Conservation (phyloP, 495 filamentous ascomycete genomes). For the Talaromyces thailandensis region DNA sequence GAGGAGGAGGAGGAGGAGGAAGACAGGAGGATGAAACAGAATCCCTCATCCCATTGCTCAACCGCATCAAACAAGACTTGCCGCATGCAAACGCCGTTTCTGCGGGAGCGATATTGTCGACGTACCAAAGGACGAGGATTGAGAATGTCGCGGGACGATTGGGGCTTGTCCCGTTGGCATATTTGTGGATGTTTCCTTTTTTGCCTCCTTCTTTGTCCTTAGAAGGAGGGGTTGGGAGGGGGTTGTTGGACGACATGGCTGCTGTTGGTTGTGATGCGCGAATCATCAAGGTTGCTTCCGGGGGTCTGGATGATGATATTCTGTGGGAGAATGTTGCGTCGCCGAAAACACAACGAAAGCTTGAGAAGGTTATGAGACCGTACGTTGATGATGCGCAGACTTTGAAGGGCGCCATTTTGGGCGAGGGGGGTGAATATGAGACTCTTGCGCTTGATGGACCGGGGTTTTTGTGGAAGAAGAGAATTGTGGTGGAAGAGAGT, state of each 20-base stretch:
- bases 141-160: constrained; percentile 78
- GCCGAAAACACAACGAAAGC: constrained; percentile 41
- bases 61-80: constrained; percentile 48
- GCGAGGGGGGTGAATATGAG: constrained; percentile 96
- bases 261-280: constrained; percentile 66
- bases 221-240: constrained; percentile 14
- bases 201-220: constrained; percentile 38
- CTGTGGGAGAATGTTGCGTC: constrained; percentile 71
- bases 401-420: constrained; percentile 58
- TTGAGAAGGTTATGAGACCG: constrained; percentile 55
- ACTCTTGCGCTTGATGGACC: constrained; percentile 83
- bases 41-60: constrained; percentile 65
- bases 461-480: constrained; percentile 54
- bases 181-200: constrained; percentile 83
- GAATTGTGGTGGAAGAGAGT: constrained; percentile 52
- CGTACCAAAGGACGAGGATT: constrained; percentile 89
- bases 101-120: constrained; percentile 85
- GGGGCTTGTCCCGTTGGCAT: constrained; percentile 70
- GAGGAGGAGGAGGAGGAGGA: constrained; percentile 55
- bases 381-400: constrained; percentile 49
- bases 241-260: constrained; percentile 74
- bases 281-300: constrained; percentile 90
- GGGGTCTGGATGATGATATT: constrained; percentile 71
- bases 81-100: constrained; percentile 77
- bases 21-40: constrained; percentile 70